phyloP scores from a whole-genome alignment of 495 filamentous ascomycete species.

The Jackrogersella minutella region DNA sequence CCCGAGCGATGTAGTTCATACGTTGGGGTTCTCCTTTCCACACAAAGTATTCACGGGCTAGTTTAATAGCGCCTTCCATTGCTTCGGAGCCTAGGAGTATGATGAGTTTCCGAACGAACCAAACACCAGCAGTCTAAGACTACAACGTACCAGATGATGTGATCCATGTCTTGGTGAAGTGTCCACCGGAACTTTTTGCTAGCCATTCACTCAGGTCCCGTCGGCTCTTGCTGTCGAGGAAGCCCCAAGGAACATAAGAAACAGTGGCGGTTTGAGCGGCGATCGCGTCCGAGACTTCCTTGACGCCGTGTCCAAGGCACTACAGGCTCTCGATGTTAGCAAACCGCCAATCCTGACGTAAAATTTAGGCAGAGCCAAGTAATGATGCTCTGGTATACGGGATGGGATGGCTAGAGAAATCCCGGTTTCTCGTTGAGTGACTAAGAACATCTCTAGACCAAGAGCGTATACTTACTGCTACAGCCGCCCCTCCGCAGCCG shows the following conservation, averaged over 20 bases:
- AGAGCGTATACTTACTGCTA: slow-evolving; percentile 44
- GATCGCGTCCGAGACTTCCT: slow-evolving; percentile 50
- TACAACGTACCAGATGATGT: slow-evolving; percentile 29
- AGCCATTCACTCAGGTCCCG: slow-evolving; percentile 48
- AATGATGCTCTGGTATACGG: neutral
- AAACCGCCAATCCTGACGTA: neutral
- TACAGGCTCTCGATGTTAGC: slow-evolving; percentile 9
- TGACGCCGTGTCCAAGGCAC: slow-evolving; percentile 58
- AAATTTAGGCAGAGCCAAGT: neutral
- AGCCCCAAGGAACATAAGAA: slow-evolving; percentile 54
- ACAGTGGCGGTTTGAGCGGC: slow-evolving; percentile 42
- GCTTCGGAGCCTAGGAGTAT: slow-evolving; percentile 68
- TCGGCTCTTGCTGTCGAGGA: slow-evolving; percentile 49
- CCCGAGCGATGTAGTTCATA: slow-evolving; percentile 69
- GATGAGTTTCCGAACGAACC: neutral
- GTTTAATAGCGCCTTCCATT: slow-evolving; percentile 73
- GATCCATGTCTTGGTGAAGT: slow-evolving; percentile 54
- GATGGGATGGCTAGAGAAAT: neutral
- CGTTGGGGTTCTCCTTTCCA: slow-evolving; percentile 56
- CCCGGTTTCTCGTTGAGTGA: neutral
- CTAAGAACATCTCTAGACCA: neutral
- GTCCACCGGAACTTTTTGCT: slow-evolving; percentile 50
- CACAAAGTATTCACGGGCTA: slow-evolving; percentile 72
- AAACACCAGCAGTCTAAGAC: neutral
- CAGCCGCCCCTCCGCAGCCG: slow-evolving; percentile 63